Conservation (phyloP, 805 yeast species). For the Myxozyma geophila region DNA sequence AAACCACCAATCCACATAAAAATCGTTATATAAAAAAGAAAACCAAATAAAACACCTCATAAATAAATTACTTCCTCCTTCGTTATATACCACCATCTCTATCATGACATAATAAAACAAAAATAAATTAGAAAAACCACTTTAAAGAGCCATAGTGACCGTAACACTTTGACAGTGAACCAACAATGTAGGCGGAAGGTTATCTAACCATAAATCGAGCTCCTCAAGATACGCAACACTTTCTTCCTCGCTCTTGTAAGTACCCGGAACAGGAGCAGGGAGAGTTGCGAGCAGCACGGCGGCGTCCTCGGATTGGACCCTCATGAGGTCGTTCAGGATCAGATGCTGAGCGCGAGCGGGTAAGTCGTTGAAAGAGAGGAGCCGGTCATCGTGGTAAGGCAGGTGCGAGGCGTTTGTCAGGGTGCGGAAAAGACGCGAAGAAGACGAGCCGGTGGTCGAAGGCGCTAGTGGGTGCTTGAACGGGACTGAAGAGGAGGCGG, state of each 20-base stretch:
- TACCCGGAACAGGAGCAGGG: conserved; percentile 85
- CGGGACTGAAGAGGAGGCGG: neutral
- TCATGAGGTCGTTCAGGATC: conserved; percentile 85
- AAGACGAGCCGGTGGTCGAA: conserved; percentile 12
- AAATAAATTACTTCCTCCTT: neutral
- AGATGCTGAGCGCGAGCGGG: conserved; percentile 92
- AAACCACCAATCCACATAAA: too few relatives aligned
- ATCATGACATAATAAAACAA: neutral
- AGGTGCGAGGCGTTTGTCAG: conserved; percentile 5
- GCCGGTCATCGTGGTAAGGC: conserved; percentile 32
- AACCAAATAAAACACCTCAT: neutral
- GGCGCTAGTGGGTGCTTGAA: conserved; percentile 24
- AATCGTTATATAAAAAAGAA: neutral
- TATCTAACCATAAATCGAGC: conserved; percentile 78
- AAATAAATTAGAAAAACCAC: conserved; percentile 42
- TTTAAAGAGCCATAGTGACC: conserved; percentile 80
- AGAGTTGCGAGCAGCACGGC: conserved; percentile 84
- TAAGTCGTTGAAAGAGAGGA: conserved; percentile 73
- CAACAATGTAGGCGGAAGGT: conserved; percentile 78
- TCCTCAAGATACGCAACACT: conserved; percentile 76
- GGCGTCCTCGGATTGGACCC: conserved; percentile 61
- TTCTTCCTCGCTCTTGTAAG: conserved; percentile 70
- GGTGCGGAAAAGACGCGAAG: conserved; percentile 39
- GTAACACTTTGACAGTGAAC: conserved; percentile 94
- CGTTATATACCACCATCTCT: neutral